These are phyloP conservation scores for Salinomyces thailandicus DNA, from an alignment of 2,329 filamentous ascomycete genomes.

Conservation along the genomic window DNA sequence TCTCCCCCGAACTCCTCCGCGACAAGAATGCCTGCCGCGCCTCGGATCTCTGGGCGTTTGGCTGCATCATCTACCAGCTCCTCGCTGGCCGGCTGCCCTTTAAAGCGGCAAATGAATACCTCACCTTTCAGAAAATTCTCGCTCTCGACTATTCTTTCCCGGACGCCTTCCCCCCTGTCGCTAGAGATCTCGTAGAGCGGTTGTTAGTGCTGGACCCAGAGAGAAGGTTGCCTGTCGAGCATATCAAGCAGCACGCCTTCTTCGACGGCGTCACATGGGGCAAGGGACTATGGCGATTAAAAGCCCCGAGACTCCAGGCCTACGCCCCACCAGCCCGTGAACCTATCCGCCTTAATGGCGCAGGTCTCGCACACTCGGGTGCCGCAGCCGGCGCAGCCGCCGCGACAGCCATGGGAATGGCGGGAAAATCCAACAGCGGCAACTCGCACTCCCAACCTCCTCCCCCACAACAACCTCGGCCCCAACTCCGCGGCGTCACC, in stretches of 20 bases:
- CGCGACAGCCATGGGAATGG: slow-evolving; percentile 10
- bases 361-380: neutral
- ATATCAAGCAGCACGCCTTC: slow-evolving; percentile 94
- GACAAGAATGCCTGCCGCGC: slow-evolving; percentile 97
- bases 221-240: slow-evolving; percentile 77
- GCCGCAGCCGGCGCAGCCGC: slow-evolving; percentile 15
- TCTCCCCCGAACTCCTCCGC: slow-evolving; percentile 91
- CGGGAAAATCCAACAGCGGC: slow-evolving; percentile 2
- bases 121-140: slow-evolving; percentile 98
- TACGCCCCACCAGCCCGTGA: slow-evolving; percentile 55
- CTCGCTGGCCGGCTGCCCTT: slow-evolving; percentile 93
- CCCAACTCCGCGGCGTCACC: slow-evolving; percentile 74
- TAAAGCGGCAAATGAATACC: slow-evolving; percentile 89
- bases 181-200: slow-evolving; percentile 80
- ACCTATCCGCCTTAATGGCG: slow-evolving; percentile 23
- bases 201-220: slow-evolving; percentile 81
- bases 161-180: slow-evolving; percentile 71
- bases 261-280: slow-evolving; percentile 84
- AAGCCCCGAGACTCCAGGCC: slow-evolving; percentile 75
- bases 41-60: slow-evolving; percentile 96
- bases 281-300: slow-evolving; percentile 74
- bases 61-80: slow-evolving; percentile 94
- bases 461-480: slow-evolving; percentile 33
- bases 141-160: slow-evolving; percentile 90
- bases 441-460: slow-evolving; percentile 2